A percentile compares a stretch with the other conserved stretches of the same genome.
These are phyloP conservation scores for Epichloe coenophiala DNA, from an alignment of 2,329 filamentous ascomycete species.

Conservation along the genomic window DNA sequence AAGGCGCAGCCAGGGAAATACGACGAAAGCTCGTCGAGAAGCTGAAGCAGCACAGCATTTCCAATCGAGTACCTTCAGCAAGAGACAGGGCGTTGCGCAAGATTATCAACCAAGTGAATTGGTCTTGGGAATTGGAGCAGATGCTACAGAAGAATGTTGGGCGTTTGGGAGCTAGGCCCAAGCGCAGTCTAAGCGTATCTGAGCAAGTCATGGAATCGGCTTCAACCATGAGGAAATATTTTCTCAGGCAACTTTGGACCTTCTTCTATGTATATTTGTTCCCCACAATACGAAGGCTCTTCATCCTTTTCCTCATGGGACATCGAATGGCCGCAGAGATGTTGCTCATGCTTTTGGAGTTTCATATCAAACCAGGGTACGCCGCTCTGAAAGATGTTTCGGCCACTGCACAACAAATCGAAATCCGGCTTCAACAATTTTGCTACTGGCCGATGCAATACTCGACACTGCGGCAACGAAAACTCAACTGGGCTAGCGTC, in stretches of 20 bases:
- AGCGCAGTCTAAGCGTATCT: constrained; percentile 79
- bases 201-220: constrained; percentile 92
- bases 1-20: constrained; percentile 41
- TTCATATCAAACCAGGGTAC: constrained; percentile 62
- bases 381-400: constrained; percentile 90
- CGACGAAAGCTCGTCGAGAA: constrained; percentile 66
- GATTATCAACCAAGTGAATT: constrained; percentile 91
- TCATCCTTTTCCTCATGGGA: constrained; percentile 65
- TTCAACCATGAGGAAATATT: constrained; percentile 66
- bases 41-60: constrained; percentile 74
- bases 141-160: constrained; percentile 81
- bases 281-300: constrained; percentile 57
- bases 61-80: constrained; percentile 59
- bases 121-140: constrained; percentile 77
- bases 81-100: constrained; percentile 71
- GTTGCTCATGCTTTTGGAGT: constrained; percentile 69
- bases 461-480: constrained; percentile 74
- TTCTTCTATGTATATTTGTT: constrained; percentile 63
- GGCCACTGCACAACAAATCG: constrained; percentile 91
- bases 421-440: constrained; percentile 93
- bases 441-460: constrained; percentile 99
- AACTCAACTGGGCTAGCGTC: constrained; percentile 88
- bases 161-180: constrained; percentile 67
- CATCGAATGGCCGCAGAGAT: constrained; percentile 73
- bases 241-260: constrained; percentile 55